phyloP scores from a whole-genome alignment of 192 early-diverging fungal genomes.

The Thamnidium elegans region DNA sequence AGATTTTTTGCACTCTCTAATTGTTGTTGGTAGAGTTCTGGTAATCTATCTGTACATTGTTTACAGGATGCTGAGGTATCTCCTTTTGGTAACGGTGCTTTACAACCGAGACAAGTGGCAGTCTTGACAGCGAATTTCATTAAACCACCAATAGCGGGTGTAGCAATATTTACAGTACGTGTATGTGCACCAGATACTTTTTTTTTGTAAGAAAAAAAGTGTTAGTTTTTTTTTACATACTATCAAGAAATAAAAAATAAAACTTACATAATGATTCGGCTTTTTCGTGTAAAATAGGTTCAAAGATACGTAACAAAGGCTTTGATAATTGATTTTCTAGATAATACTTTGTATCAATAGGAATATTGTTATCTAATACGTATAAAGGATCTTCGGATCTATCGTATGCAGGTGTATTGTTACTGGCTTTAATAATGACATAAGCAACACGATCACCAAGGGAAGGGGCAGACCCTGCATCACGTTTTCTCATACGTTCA shows the following conservation, averaged over 20 bases:
- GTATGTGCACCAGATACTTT: conserved; percentile 72
- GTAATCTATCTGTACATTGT: conserved; percentile 66
- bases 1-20: conserved; percentile 58
- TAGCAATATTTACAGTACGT: conserved; percentile 78
- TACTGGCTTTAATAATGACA: conserved; percentile 87
- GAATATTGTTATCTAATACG: conserved; percentile 97
- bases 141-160: conserved; percentile 84
- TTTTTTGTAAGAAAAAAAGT: conserved; percentile 4
- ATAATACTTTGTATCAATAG: conserved; percentile 96
- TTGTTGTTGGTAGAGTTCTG: conserved; percentile 79
- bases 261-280: conserved; percentile 71
- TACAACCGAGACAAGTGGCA: conserved; percentile 92
- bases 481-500: conserved; percentile 92
- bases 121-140: conserved; percentile 94
- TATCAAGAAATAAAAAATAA: neutral
- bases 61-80: conserved; percentile 39
- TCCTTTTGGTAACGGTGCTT: conserved; percentile 69
- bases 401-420: conserved; percentile 87
- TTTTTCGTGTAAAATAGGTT: conserved; percentile 92
- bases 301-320: conserved; percentile 91
- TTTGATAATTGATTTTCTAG: conserved; percentile 95
- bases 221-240: neutral
- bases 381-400: conserved; percentile 98
- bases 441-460: conserved; percentile 97
- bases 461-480: conserved; percentile 93